These are phyloP conservation scores for Leptomonas pyrrhocoris DNA, from an alignment of 208 protist genomes.

Conservation along the genomic window DNA sequence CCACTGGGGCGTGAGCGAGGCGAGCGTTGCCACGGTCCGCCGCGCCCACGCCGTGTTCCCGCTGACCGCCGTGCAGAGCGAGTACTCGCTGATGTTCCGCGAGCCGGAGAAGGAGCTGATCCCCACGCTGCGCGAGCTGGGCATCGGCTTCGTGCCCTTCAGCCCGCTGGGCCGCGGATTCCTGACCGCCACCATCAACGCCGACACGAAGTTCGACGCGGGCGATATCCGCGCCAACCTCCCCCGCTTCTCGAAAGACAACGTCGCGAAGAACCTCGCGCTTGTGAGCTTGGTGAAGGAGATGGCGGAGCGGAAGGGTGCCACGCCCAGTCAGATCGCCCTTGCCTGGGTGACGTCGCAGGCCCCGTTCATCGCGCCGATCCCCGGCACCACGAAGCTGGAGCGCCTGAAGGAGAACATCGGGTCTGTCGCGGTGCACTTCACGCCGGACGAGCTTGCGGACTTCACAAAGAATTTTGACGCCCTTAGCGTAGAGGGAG, in stretches of 20 bases:
- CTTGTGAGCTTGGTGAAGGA: slow-evolving; percentile 17
- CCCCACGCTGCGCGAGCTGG: slow-evolving; percentile 32
- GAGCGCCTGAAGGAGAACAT: slow-evolving; percentile 33
- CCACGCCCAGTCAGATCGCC: slow-evolving; percentile 32
- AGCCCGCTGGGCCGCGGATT: slow-evolving; percentile 35
- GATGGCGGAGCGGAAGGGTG: slow-evolving; percentile 18
- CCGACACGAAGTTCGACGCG: slow-evolving; percentile 6
- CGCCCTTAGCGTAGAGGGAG: slow-evolving; percentile 16
- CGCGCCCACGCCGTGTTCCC: slow-evolving; percentile 37
- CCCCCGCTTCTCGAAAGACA: slow-evolving; percentile 21
- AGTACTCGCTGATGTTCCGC: slow-evolving; percentile 39
- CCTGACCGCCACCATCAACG: slow-evolving; percentile 29
- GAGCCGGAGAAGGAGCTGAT: slow-evolving; percentile 32
- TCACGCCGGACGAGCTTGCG: slow-evolving; percentile 26
- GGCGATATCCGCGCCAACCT: slow-evolving; percentile 26
- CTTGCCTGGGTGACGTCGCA: slow-evolving; percentile 37
- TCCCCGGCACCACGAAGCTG: slow-evolving; percentile 38
- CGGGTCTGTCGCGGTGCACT: slow-evolving; percentile 8
- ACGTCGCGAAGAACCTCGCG: slow-evolving; percentile 11
- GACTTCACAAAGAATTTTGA: slow-evolving; percentile 24
- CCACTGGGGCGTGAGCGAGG: slow-evolving; percentile 39
- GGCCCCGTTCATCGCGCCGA: slow-evolving; percentile 36
- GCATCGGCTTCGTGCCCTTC: slow-evolving; percentile 41
- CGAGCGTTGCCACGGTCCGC: slow-evolving; percentile 26
- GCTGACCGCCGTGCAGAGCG: slow-evolving; percentile 39